Base-by-base conservation (phyloP, 2,329 filamentous ascomycete genomes). In the Neonectria magnoliae region DNA sequence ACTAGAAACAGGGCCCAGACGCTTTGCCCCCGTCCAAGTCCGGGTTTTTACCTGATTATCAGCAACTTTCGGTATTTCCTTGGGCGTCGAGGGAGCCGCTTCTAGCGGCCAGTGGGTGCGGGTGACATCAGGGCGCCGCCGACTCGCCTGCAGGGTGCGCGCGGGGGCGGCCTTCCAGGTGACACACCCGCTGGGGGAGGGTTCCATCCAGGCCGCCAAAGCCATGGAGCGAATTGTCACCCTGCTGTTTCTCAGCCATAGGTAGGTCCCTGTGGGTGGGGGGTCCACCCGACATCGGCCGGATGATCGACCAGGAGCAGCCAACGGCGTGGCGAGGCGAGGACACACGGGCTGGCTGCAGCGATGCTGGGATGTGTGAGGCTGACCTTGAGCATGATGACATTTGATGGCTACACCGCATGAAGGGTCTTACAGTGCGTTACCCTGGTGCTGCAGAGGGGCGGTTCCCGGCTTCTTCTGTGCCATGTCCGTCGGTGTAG, bases 1-100 rank as follows among this genome's bases (percentile, higher is more conserved):
- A 54, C 47, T 20, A 31, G 56, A 71, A 62, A 44, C 42, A 51
- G 48, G 51, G 60, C 58, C 29, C 51, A 27, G 16, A 18, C 16
- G 18, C 22, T 51, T 36, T 33, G 48, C 36, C 48, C 29, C 31
- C 14, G 36, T 50, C 47, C 47, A 50, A 18, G 9, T 29, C 47
- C 9, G 47, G 27, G 29, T 20, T 50, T 45, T 45, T 50, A 50
- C 47, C 47, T 50, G 47, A 50, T 18, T 27, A 33, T 51, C 48
- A 51, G 48, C n/a, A 18, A 51, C 18, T 33, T 33, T 50, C n/a
- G 16, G 13, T 14, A 25, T 47, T 8, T 14, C 20, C 20, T 48
- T 31, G 25, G 45, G 45, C 25, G 25, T 29, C 27, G 22, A n/a
- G 45, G 18, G 47, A 50, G 47, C 47, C 47, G 47, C 47, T 13